Evolutionary conservation across 1,139 yeast genomes (phyloP), one percentile per base, ranked within the genome.

Genomic region (Yamadazyma atmosphaerica): DNA sequence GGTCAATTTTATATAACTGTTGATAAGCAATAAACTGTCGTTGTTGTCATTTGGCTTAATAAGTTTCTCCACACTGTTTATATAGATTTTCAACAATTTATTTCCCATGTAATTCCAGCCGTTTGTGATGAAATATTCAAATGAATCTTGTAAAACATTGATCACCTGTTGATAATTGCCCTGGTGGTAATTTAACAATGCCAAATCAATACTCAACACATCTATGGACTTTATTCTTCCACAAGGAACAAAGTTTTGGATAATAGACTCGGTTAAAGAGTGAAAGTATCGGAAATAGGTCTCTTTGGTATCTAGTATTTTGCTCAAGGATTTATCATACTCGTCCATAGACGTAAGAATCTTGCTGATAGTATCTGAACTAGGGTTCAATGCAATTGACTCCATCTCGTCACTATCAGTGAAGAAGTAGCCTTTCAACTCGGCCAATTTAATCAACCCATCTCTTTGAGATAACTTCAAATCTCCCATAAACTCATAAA

Each of bases 71-170:
- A 89, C 65, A 50, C 96, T 87, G 33, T 79, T 78, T 25, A 86
- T 72, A 53, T 84, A 88, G 0, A 83, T 66, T 46, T 79, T 80
- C 30, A 86, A 64, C 14, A 90, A 60, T 14, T 76, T 63, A 1
- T 81, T 74, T 0, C 95, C 88, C 55, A 89, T 77, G 31, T 69
- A 65, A 41, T 74, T 76, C 96, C 97, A 89, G 1, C 89, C 88
- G 40, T 83, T 77, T 19, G 72, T 58, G 13, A 77, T 70, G 52
- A 84, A 88, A 42, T 80, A 78, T 30, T 77, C 79, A 35, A 86
- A 87, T 2, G 94, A 79, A 16, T 81, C 77, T 34, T 80, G 79
- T 8, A 90, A 64, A 7, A 85, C 77, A 11, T 74, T 63, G 9
- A 81, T 73, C 1, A 96, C 86, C 33, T 75, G 74, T 29, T 71